A percentile compares a stretch with the other conserved stretches of the same genome.
phyloP scores from a whole-genome alignment of 148 eudicot genomes.

The Rhododendron henanense region DNA sequence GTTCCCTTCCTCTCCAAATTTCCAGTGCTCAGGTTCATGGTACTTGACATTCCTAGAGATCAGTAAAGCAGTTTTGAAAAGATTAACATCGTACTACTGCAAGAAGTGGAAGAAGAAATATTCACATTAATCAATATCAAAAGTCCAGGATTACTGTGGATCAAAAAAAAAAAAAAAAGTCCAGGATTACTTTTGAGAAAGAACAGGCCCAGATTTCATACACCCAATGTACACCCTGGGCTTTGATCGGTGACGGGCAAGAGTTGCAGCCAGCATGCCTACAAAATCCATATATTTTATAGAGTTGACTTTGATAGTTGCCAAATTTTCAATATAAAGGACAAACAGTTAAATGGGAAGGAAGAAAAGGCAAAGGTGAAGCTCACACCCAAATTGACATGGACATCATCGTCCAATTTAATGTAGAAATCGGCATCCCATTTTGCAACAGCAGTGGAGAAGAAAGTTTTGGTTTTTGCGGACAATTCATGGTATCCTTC shows the following conservation, averaged over 20 bases:
- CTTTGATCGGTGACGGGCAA: constrained; percentile 76
- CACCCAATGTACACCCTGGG: constrained; percentile 92
- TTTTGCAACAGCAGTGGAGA: constrained; percentile 80
- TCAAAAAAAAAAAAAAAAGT: not conserved
- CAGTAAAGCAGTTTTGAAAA: not conserved
- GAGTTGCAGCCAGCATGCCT: constrained; percentile 85
- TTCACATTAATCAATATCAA: not conserved
- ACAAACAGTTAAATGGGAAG: not conserved
- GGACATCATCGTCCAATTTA: constrained; percentile 95
- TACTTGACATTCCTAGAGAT: constrained; percentile 70
- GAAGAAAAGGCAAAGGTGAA: not conserved
- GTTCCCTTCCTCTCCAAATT: constrained; percentile 95
- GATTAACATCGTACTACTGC: not conserved
- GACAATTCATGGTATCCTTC: constrained; percentile 95
- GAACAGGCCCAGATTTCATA: constrained; percentile 98
- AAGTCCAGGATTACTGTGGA: constrained; percentile 38
- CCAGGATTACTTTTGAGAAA: constrained; percentile 64
- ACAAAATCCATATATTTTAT: constrained; percentile 6
- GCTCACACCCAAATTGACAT: constrained; percentile 75
- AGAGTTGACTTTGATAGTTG: not conserved
- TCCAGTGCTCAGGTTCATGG: constrained; percentile 95
- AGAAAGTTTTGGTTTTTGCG: constrained; percentile 89
- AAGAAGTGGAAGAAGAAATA: not conserved
- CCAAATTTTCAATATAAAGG: not conserved
- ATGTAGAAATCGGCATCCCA: constrained; percentile 99